Percentiles rank a stretch among this genome's conserved stretches.
Conservation (phyloP, 805 yeast species). For the Pichia sporocuriosa region DNA sequence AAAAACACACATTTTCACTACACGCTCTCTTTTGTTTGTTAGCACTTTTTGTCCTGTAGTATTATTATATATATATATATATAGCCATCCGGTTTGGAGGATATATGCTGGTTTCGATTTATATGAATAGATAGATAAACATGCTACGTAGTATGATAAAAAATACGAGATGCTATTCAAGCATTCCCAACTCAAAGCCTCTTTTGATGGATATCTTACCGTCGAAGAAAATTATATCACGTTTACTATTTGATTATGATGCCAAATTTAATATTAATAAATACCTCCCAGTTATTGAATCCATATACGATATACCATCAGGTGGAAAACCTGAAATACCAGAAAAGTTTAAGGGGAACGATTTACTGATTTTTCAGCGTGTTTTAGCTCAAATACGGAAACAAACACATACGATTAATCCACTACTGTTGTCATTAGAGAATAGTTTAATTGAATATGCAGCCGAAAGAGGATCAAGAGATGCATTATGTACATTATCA, state of each 20-base stretch:
- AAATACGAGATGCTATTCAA: conserved; percentile 6
- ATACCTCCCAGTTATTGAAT: conserved; percentile 46
- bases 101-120: no score
- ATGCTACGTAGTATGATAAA: no score
- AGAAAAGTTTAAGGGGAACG: conserved; percentile 41
- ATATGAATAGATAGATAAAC: no score
- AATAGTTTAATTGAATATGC: conserved; percentile 71
- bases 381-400: conserved; percentile 56
- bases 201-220: conserved; percentile 48
- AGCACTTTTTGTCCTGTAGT: no score
- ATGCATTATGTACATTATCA: conserved; percentile 71
- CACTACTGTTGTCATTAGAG: conserved; percentile 53
- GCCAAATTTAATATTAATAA: conserved; percentile 47
- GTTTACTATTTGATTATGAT: conserved; percentile 61
- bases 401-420: conserved; percentile 53
- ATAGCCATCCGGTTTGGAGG: no score
- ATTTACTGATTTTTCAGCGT: conserved; percentile 61
- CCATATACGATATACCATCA: conserved; percentile 37
- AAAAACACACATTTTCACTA: no score
- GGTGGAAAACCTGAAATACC: conserved; percentile 20
- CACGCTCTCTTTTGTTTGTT: no score
- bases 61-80: no score
- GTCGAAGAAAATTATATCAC: conserved; percentile 46
- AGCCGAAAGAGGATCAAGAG: conserved; percentile 75
- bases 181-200: conserved; percentile 24